Base-by-base conservation (phyloP, 169 alveolate genomes). In the Plasmodium vinckei region DNA sequence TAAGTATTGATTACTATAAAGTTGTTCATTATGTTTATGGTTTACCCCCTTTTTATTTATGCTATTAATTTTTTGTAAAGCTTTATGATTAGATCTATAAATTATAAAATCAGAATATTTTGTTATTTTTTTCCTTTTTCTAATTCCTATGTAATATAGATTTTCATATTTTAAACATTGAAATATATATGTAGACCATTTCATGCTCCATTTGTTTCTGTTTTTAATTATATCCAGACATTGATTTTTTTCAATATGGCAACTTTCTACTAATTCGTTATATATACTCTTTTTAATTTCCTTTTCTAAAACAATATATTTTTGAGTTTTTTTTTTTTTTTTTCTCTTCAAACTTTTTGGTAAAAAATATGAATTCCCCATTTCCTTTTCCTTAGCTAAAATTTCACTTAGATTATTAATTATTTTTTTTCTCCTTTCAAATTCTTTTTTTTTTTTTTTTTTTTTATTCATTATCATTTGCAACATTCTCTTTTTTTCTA, bases 391-490 rank as follows among this genome's bases (percentile, higher is more conserved):
- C 12, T 61, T 47, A 23, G 5, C 42, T 54, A 79, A 65, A n/a
- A 65, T 67, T 6, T 67, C 44, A 17, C 56, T 51, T 47, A 79
- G 56, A n/a, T 65, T 61, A 15, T 70, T 44, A 46, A 79, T 49
- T 51, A 79, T 51, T 67, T 79, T 67, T 79, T 79, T 79, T 47
- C 56, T 67, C 33, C 68, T 57, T 33, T 79, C 82, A 10, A 79
- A 67, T 79, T 64, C 84, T 21, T 79, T 79, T 39, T 17, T 67
- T 79, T 79, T 79, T 17, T 79, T 79, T 63, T 69, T 79, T 79
- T 79, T 79, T 67, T 67, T 33, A n/a, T 46, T 59, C 13, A 65
- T 65, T 33, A 79, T 7, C 25, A 79, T 79, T 12, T 53, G 47
- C 39, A 54, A 27, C 56, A 67, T 56, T 23, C 56, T 67, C 44